phyloP scores from a whole-genome alignment of 805 yeast species.

The Saccharomycopsis selenospora region DNA sequence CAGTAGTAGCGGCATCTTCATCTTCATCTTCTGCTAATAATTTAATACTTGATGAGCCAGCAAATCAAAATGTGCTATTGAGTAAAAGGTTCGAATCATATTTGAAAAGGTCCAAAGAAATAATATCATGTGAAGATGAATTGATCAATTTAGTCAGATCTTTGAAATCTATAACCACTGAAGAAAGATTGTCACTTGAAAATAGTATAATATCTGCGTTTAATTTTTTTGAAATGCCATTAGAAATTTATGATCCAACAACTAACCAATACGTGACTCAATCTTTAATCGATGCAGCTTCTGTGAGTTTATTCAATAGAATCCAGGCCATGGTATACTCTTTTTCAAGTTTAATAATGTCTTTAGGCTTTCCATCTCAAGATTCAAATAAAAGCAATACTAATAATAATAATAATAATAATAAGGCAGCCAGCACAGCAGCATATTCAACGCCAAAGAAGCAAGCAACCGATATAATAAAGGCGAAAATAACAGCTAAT shows the following conservation, averaged over 20 bases:
- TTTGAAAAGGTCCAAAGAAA: slow-evolving; percentile 25
- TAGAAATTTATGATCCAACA: slow-evolving; percentile 3
- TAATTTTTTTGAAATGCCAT: slow-evolving; percentile 26
- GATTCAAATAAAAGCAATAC: too few species aligned
- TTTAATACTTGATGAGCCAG: not conserved
- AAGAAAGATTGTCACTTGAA: slow-evolving; percentile 23
- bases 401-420: too few species aligned
- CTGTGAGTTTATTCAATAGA: slow-evolving; percentile 26
- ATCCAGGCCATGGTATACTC: slow-evolving; percentile 30
- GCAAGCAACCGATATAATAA: too few species aligned
- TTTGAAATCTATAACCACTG: slow-evolving; percentile 16
- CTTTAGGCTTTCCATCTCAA: slow-evolving; percentile 20
- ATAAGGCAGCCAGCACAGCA: too few species aligned
- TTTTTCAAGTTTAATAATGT: slow-evolving; percentile 29
- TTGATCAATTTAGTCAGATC: slow-evolving; percentile 23
- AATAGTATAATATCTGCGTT: slow-evolving; percentile 24
- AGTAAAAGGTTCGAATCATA: slow-evolving; percentile 20
- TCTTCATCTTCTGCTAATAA: not conserved
- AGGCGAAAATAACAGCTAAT: too few species aligned
- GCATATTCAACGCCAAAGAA: too few species aligned
- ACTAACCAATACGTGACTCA: not conserved
- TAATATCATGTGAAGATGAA: slow-evolving; percentile 29
- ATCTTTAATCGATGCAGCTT: slow-evolving; percentile 28
- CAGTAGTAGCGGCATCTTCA: not conserved
- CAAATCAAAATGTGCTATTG: not conserved